These are phyloP conservation scores for Russula emetica DNA, from an alignment of 768 basidiomycete species.

Conservation along the genomic window DNA sequence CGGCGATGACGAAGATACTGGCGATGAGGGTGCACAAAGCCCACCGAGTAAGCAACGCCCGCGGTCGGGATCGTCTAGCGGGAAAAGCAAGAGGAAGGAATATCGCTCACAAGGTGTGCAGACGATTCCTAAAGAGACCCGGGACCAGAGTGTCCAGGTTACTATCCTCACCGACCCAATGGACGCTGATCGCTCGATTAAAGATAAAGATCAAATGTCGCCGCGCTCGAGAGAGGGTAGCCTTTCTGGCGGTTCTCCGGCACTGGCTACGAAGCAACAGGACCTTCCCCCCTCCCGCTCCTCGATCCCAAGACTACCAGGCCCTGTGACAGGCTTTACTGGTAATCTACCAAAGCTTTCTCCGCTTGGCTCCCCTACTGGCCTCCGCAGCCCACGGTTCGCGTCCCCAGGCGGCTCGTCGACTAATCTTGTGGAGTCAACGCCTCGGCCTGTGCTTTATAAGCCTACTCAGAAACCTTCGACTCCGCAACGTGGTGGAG, in stretches of 20 bases:
- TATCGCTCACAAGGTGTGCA: conserved; percentile 71
- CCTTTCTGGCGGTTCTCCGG: conserved; percentile 1
- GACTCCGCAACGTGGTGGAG: conserved; percentile 24
- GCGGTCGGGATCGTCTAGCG: conserved; percentile 35
- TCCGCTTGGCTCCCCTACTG: conserved; percentile 33
- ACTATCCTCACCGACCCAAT: conserved; percentile 29
- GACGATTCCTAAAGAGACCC: conserved; percentile 53
- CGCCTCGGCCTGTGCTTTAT: conserved; percentile 20
- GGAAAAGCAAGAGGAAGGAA: conserved; percentile 43
- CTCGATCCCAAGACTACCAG: not conserved
- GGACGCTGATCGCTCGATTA: conserved; percentile 26
- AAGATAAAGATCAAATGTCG: conserved; percentile 23
- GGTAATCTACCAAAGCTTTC: conserved; percentile 31
- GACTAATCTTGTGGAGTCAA: conserved; percentile 22
- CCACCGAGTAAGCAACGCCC: conserved; percentile 27
- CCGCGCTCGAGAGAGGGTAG: conserved; percentile 18
- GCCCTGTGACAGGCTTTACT: conserved; percentile 7
- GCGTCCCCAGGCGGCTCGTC: conserved; percentile 30
- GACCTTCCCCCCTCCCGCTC: not conserved
- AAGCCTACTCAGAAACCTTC: conserved; percentile 16
- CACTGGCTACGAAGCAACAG: not conserved
- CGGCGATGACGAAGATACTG: conserved; percentile 68
- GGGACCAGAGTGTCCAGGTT: conserved; percentile 59
- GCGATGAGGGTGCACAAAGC: conserved; percentile 36
- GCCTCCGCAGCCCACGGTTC: conserved; percentile 26